Evolutionary conservation across 768 basidiomycete genomes (phyloP).

Genomic region (Podaxis carcinomalis): DNA sequence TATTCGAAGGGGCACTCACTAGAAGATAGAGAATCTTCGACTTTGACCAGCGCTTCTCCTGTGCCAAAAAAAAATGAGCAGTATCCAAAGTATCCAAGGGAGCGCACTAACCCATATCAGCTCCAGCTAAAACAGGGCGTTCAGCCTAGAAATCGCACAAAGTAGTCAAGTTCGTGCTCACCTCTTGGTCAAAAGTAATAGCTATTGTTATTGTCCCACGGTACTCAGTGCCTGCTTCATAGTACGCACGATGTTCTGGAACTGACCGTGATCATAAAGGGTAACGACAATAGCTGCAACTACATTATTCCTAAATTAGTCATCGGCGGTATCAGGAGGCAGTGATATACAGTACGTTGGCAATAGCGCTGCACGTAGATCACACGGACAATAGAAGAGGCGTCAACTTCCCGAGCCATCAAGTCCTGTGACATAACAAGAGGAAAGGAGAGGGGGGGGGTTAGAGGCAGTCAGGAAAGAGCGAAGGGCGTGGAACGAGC

Average conservation of each 20-base stretch:
- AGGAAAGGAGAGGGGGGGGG: neutral
- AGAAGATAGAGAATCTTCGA: conserved; percentile 20
- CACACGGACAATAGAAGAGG: neutral
- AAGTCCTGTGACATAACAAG: neutral
- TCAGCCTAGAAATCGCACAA: neutral
- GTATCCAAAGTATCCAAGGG: neutral
- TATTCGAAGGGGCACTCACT: conserved; percentile 9
- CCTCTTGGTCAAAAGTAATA: conserved; percentile 20
- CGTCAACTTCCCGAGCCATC: neutral
- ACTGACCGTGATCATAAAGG: conserved; percentile 22
- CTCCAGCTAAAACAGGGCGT: conserved; percentile 14
- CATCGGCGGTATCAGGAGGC: neutral
- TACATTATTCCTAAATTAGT: neutral
- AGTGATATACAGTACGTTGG: conserved; percentile 17
- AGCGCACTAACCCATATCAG: conserved; percentile 18
- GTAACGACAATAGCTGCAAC: conserved; percentile 18
- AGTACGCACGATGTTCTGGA: neutral
- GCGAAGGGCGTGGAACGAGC: neutral
- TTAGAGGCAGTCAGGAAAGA: neutral
- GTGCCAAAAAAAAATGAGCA: neutral
- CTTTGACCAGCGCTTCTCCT: conserved; percentile 19
- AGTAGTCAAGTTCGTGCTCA: neutral
- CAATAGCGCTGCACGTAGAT: conserved; percentile 18
- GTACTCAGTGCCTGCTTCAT: neutral
- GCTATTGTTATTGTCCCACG: conserved; percentile 4